phyloP scores from a whole-genome alignment of 768 basidiomycete species.

The Pholiota molesta region DNA sequence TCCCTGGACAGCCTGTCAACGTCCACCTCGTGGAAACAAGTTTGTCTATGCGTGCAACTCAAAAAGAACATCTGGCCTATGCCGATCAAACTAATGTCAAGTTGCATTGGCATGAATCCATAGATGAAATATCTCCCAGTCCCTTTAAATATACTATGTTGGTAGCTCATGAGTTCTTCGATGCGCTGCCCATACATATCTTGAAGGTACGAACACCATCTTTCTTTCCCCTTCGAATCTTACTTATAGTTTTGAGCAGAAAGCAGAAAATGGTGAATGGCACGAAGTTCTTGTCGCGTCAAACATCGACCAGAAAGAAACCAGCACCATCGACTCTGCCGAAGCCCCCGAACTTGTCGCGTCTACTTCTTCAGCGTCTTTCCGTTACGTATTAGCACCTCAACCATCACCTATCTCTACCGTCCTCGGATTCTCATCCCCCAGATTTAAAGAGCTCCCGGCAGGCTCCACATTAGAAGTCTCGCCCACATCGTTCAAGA shows the following conservation, averaged over 20 bases:
- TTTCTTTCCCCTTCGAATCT: neutral
- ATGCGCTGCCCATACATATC: constrained; percentile 91
- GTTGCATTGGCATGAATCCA: constrained; percentile 72
- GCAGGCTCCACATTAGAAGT: constrained; percentile 81
- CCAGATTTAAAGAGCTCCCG: constrained; percentile 70
- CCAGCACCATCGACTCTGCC: constrained; percentile 9
- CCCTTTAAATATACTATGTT: constrained; percentile 74
- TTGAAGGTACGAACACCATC: constrained; percentile 61
- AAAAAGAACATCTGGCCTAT: constrained; percentile 52
- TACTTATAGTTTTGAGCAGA: constrained; percentile 43
- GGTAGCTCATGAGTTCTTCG: constrained; percentile 97
- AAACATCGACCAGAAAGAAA: constrained; percentile 19
- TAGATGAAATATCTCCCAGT: constrained; percentile 64
- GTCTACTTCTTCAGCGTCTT: constrained; percentile 22
- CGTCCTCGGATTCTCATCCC: constrained; percentile 65
- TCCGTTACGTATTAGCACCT: constrained; percentile 70
- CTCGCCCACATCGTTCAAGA: constrained; percentile 68
- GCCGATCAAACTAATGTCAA: constrained; percentile 35
- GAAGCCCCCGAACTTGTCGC: constrained; percentile 14
- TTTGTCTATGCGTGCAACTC: constrained; percentile 61
- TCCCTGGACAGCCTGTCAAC: constrained; percentile 39
- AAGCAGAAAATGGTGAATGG: constrained; percentile 75
- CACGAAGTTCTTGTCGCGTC: constrained; percentile 81
- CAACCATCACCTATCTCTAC: constrained; percentile 51
- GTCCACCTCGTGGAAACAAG: constrained; percentile 88